Base-by-base conservation (phyloP, 441 rosid species). In the Pelargonium fulgidum region DNA sequence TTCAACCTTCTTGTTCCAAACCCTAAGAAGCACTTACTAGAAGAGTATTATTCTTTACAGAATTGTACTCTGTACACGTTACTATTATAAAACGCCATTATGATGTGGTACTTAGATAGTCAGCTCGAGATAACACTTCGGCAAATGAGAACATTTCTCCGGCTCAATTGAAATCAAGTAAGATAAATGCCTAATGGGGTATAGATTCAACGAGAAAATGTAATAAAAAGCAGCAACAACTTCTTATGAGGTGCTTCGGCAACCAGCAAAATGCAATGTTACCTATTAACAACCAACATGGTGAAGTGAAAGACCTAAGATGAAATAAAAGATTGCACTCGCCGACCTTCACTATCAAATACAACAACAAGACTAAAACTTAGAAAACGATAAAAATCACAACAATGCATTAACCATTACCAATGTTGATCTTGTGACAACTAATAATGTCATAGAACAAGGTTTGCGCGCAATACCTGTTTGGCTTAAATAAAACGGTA, bases 401-500 rank as follows among this genome's bases (percentile, higher is more conserved):
- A 45, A 9, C 50, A 8, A 45, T 8, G 3, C 11, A 45, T 45
- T 8, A 7, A 45, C 50, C 11, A 48, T 48, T 4, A 48, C 14
- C 56, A 10, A 48, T 48, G n/a, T n/a, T 48, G 14, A 11, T 48
- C 4, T 11, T 12, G 54, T 13, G 54, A 13, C 54, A 11, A 13
- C 14, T 26, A 26, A 9, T 2, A 45, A 45, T 45, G 50, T 45
- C 3, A 45, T 10, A 13, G 50, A 52, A 7, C 59, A 52, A 56
- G 41, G 62, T 65, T 67, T 71, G 50, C 9, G n/a, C n/a, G n/a
- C n/a, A 5, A 65, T 81, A 89, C 97, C 87, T 77, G 95, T 91
- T 74, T 91, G 97, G 72, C 93, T 91, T 19, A 93, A 77, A 76
- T 93, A 93, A 83, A 89, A 91, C 0, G 99, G 97, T 66, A 93